Percentiles rank a stretch among this genome's conserved stretches.
phyloP scores from a whole-genome alignment of 192 early-diverging fungal genomes.

The Backusella liffmaniae region DNA sequence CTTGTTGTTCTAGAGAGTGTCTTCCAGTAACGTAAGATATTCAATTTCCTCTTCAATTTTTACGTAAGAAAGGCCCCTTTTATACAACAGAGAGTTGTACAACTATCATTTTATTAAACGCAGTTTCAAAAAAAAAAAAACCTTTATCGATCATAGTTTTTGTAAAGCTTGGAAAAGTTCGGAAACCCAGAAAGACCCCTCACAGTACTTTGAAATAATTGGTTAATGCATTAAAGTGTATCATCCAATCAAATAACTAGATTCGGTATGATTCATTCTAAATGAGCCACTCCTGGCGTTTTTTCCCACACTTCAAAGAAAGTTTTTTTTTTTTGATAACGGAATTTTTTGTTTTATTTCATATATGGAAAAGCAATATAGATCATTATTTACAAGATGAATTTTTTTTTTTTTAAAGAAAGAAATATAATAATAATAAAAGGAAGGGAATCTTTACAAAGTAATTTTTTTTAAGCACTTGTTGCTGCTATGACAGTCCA shows the following conservation, averaged over 20 bases:
- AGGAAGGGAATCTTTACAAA: neutral
- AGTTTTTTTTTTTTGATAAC: neutral
- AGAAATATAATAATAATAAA: neutral
- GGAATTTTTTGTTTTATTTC: neutral
- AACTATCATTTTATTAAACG: neutral
- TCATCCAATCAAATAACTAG: neutral
- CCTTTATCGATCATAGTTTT: neutral
- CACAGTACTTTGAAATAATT: neutral
- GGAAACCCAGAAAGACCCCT: neutral
- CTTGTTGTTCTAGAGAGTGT: neutral
- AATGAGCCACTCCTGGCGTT: conserved; percentile 2
- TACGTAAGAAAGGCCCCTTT: neutral
- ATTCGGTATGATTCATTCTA: neutral
- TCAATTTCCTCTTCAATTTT: neutral
- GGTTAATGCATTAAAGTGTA: neutral
- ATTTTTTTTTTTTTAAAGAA: neutral
- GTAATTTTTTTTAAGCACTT: neutral
- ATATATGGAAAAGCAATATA: conserved; percentile 1
- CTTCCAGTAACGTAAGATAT: neutral
- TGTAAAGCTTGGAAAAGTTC: neutral
- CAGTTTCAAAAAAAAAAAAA: neutral
- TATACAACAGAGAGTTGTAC: neutral
- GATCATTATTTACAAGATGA: neutral
- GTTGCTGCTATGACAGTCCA: conserved; percentile 17
- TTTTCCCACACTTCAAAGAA: conserved; percentile 3